A percentile compares a stretch with the other conserved stretches of the same genome.
Conservation (phyloP, 2,329 filamentous ascomycete species). For the Lachnellula occidentalis region DNA sequence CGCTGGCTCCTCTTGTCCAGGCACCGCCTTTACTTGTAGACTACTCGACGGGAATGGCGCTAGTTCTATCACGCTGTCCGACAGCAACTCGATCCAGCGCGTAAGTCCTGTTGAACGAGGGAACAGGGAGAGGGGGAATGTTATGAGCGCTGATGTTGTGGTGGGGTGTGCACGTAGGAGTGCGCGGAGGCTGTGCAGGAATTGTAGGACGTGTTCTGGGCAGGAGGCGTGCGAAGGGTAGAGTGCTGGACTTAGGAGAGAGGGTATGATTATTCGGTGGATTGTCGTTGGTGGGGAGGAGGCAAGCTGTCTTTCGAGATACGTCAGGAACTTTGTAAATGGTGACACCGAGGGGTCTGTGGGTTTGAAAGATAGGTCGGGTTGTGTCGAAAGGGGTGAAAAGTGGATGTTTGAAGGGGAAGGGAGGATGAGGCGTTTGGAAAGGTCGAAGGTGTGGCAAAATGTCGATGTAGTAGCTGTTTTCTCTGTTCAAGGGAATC, state of each 20-base stretch:
- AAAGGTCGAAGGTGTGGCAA: conserved; percentile 69
- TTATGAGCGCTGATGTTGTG: conserved; percentile 66
- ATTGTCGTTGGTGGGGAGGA: conserved; percentile 54
- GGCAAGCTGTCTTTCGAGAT: conserved; percentile 50
- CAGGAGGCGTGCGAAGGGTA: conserved; percentile 65
- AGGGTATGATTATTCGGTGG: conserved; percentile 81
- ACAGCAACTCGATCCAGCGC: conserved; percentile 79
- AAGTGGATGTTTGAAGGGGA: conserved; percentile 47
- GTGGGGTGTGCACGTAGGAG: conserved; percentile 63
- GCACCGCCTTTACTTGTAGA: not conserved
- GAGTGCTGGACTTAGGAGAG: conserved; percentile 76
- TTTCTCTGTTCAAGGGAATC: conserved; percentile 5
- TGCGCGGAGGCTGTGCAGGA: conserved; percentile 72
- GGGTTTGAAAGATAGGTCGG: conserved; percentile 25
- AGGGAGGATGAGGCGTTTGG: conserved; percentile 56
- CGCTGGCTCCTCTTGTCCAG: conserved; percentile 59
- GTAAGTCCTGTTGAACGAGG: conserved; percentile 70
- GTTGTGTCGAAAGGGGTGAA: conserved; percentile 37
- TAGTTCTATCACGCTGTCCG: conserved; percentile 82
- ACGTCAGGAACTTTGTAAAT: conserved; percentile 59
- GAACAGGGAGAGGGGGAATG: conserved; percentile 74
- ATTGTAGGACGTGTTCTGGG: conserved; percentile 71
- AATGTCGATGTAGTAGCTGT: conserved; percentile 39
- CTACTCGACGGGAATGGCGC: conserved; percentile 59
- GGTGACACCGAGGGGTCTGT: conserved; percentile 40